These are phyloP conservation scores for Argentina anserina DNA, from an alignment of 306 rosid species.

Conservation along the genomic window DNA sequence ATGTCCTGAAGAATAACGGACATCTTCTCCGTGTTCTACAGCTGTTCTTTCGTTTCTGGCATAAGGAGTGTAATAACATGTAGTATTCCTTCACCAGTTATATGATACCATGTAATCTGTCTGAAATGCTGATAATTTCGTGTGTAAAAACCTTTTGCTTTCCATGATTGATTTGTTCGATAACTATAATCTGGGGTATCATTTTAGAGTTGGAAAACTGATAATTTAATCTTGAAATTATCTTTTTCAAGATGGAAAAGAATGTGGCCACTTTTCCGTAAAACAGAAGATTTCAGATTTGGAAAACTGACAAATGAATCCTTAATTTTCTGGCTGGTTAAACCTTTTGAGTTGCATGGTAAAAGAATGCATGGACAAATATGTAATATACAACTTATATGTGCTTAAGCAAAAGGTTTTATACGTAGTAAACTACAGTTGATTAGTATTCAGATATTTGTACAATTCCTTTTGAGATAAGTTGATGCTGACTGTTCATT, in stretches of 20 bases:
- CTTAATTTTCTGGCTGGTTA: no score
- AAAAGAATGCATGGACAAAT: neutral
- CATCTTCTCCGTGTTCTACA: neutral
- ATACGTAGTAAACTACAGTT: neutral
- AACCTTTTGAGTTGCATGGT: neutral
- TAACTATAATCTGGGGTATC: neutral
- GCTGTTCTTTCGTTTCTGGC: neutral
- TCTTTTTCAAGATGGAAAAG: neutral
- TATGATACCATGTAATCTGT: neutral
- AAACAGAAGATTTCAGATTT: neutral
- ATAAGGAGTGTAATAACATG: neutral
- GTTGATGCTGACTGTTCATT: conserved; percentile 14
- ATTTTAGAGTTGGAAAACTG: no score
- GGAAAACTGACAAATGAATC: neutral
- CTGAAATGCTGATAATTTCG: neutral
- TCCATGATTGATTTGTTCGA: neutral
- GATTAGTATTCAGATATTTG: neutral
- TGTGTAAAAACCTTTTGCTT: neutral
- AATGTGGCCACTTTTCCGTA: neutral
- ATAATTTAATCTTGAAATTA: no score
- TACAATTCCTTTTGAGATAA: neutral
- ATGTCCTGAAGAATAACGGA: neutral
- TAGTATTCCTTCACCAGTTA: neutral
- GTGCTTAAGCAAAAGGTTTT: neutral
- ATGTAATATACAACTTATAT: neutral